These are phyloP conservation scores for Microcos paniculata DNA, from an alignment of 345 rosid genomes.

Conservation along the genomic window DNA sequence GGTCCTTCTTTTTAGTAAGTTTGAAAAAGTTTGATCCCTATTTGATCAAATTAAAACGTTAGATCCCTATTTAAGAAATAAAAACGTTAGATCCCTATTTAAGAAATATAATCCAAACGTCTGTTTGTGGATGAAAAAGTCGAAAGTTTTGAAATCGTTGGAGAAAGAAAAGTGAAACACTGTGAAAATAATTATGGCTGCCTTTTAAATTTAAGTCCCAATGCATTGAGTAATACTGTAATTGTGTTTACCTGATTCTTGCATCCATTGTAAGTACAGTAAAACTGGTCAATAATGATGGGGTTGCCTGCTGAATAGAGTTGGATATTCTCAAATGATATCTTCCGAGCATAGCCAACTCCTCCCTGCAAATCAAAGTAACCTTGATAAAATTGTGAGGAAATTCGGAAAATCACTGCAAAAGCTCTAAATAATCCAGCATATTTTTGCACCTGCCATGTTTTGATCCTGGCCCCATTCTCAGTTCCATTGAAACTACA, in stretches of 20 bases:
- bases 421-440: background rate
- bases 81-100: no score
- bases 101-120: no score
- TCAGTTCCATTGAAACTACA: conserved; percentile 6
- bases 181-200: no score
- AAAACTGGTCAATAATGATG: conserved; percentile 13
- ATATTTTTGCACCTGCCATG: conserved; percentile 13
- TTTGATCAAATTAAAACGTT: no score
- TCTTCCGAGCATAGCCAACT: conserved; percentile 5
- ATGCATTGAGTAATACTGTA: background rate
- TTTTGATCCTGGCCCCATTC: conserved; percentile 13
- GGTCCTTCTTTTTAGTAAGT: no score
- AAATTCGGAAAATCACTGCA: background rate
- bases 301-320: background rate
- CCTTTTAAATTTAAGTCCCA: no score
- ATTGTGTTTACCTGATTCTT: background rate
- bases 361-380: background rate
- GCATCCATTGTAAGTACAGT: background rate
- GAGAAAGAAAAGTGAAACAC: no score
- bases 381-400: background rate
- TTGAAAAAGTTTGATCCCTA: no score
- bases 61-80: no score
- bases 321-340: conserved; percentile 9
- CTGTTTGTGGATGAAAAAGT: no score
- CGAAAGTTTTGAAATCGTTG: no score